Evolutionary conservation across 2,329 filamentous ascomycete species (phyloP), one percentile per base, ranked within the genome.

Genomic region (Pestalotiopsis sp.): DNA sequence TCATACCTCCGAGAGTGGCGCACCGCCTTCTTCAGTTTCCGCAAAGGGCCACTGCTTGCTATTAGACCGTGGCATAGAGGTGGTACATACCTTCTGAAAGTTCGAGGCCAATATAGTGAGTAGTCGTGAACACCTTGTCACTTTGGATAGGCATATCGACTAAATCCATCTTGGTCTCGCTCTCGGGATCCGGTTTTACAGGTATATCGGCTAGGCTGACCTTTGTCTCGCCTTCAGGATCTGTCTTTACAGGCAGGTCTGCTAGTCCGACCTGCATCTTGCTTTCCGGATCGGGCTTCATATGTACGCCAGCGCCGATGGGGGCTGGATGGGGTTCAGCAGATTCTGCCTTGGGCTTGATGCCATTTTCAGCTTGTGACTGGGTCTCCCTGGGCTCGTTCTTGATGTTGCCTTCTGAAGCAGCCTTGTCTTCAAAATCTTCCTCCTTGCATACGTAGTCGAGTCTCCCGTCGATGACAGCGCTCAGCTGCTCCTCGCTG

Each of bases 21-120:
- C 36, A 69, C 52, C 27, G 31, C 12, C 23, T 61, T 14, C 9
- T 36, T 14, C 59, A 39, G 9, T 36, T 38, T 63, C 59, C 61
- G 55, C 45, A 25, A 36, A 60, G 39, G 45, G 61, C 6, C 49
- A 61, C n/a, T 45, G 55, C 31, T 31, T 38, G 36, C 20, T 64
- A 17, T 45, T 49, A 41, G 52, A 36, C 58, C 25, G 14, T 17
- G 45, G 64, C 27, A 39, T n/a, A 38, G 23, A 39, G 60, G 61
- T 60, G 59, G 60, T 59, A 83, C 88, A 78, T 86, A 94, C 93
- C 91, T 84, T 91, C 88, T 49, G 87, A 86, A 67, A 98, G 82
- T 74, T 95, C 92, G 62, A 98, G 86, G 45, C 96, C 96, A 76
- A 99, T 94, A 78, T 98, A 99, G 79, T 95, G 95, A 1, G 95